Base-by-base conservation (phyloP, 2,329 filamentous ascomycete genomes). In the Colletotrichum spinosum region DNA sequence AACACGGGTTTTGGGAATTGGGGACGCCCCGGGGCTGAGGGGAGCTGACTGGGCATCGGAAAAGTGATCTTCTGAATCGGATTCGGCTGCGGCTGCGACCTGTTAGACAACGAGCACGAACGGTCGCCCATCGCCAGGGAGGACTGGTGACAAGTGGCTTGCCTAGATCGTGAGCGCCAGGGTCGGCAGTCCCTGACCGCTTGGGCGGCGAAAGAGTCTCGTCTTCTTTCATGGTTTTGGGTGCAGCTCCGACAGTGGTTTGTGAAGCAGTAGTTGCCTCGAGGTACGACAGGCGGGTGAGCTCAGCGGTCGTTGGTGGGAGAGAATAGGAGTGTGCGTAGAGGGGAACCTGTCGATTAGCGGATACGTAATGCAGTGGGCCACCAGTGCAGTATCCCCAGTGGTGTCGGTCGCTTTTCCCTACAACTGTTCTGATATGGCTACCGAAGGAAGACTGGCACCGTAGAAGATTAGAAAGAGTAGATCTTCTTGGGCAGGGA, bases 21-120 rank as follows among this genome's bases (percentile, higher is more conserved):
- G 84, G 12, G 85, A 85, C 67, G 73, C 76, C 45, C 75, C 72
- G 8, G 78, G 80, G 73, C 76, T 85, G 69, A 71, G 76, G 63
- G 73, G 80, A 60, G 76, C 83, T 39, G 87, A 89, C 59, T 86
- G 86, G 39, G 89, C 88, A 74, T 91, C 89, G 55, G 86, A 90
- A 76, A 90, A 91, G 77, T 91, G 89, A 70, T 91, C 89, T 50
- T 91, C 89, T 35, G 87, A 90, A 68, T 90, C 89, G 53, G 88
- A 81, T 65, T 85, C 85, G 78, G 75, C 76, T 76, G 41, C 85
- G 78, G 75, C 76, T 76, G 41, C 25, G 50, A 41, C 38, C 56
- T 55, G 70, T 78, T 68, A 79, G 74, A 64, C 53, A 53, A 42
- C 15, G 38, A 35, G 25, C 15, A 42, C 49, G 25, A 11, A 25